These are phyloP conservation scores for Phycomyces blakesleeanus DNA, from an alignment of 192 early-diverging fungal species.

Conservation along the genomic window DNA sequence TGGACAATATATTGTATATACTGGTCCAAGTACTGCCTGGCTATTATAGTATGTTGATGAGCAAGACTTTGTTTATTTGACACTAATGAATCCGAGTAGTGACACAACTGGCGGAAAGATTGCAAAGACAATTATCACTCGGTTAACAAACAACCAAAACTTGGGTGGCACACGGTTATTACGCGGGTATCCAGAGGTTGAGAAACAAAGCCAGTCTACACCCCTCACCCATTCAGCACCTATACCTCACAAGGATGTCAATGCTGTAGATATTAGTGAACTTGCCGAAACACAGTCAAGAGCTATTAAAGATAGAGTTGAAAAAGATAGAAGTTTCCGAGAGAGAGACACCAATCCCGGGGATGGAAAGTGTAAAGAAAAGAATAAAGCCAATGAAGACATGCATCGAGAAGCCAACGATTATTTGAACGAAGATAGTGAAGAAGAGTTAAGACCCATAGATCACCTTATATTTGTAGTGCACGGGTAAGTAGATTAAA, in stretches of 20 bases:
- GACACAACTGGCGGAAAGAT: conserved; percentile 29
- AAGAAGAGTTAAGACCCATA: conserved; percentile 61
- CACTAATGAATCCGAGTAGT: conserved; percentile 8
- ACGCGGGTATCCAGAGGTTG: conserved; percentile 73
- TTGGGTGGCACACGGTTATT: conserved; percentile 65
- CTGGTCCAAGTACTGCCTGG: conserved; percentile 59
- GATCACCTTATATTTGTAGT: conserved; percentile 80
- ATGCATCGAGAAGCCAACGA: conserved; percentile 47
- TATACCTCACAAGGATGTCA: no score
- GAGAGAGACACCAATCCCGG: not conserved
- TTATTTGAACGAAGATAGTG: conserved; percentile 44
- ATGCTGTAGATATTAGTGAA: no score
- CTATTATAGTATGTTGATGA: conserved; percentile 46
- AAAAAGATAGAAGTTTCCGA: not conserved
- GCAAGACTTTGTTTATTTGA: not conserved
- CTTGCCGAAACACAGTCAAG: conserved; percentile 27
- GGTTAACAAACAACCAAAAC: conserved; percentile 47
- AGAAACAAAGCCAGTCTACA: conserved; percentile 29
- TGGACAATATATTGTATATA: conserved; percentile 69
- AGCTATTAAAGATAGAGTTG: not conserved
- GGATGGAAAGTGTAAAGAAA: not conserved
- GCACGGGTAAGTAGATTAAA: conserved; percentile 59
- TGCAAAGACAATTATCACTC: conserved; percentile 51
- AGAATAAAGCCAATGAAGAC: not conserved
- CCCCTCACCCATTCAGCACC: no score